A percentile compares a stretch with the other conserved stretches of the same genome.
Conservation (phyloP, 2,329 filamentous ascomycete species). For the Apiospora hydei region DNA sequence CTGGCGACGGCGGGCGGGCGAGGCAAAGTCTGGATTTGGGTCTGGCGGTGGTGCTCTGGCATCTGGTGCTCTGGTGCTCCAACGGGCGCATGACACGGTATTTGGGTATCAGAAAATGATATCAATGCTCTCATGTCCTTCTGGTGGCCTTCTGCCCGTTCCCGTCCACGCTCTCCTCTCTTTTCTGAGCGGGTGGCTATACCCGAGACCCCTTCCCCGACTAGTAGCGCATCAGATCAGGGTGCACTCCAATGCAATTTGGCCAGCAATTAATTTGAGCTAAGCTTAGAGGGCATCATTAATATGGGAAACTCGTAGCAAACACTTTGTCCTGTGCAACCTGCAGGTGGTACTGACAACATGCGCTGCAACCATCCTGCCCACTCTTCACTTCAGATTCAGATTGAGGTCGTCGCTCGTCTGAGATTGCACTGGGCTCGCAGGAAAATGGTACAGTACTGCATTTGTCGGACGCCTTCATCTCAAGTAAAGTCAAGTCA, state of each 20-base stretch:
- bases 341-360: slow-evolving; percentile 7
- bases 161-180: background rate
- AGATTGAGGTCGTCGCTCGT: background rate
- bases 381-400: slow-evolving; percentile 2
- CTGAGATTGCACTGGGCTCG: background rate
- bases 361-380: background rate
- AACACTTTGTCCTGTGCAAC: slow-evolving; percentile 2
- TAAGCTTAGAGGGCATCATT: slow-evolving; percentile 19
- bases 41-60: background rate
- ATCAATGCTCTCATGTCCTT: background rate
- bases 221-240: slow-evolving; percentile 22
- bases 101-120: slow-evolving; percentile 11
- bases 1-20: background rate
- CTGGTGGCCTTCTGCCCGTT: background rate
- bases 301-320: slow-evolving; percentile 14
- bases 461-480: background rate
- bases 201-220: slow-evolving; percentile 21
- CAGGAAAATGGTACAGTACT: background rate
- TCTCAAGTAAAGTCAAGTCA: background rate
- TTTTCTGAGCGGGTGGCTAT: background rate
- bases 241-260: slow-evolving; percentile 20
- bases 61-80: background rate
- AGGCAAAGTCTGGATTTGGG: background rate
- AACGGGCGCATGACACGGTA: slow-evolving; percentile 16
- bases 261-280: slow-evolving; percentile 18